These are phyloP conservation scores for Ophiosphaerella korrae DNA, from an alignment of 2,329 filamentous ascomycete genomes.

Conservation along the genomic window DNA sequence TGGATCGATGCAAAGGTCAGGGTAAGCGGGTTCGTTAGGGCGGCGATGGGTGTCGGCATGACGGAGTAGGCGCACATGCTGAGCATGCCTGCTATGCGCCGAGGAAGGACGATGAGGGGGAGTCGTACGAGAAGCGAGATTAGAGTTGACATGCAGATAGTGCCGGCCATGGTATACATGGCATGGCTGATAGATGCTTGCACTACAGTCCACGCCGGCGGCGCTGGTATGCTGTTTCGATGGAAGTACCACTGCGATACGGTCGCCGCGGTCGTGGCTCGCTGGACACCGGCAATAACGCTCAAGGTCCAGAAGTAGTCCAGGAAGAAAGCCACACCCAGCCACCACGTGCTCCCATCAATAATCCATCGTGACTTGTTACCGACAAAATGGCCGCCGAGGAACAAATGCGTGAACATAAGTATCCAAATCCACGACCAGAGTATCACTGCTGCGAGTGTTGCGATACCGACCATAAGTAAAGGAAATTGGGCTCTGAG, in stretches of 20 bases:
- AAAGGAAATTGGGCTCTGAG: slow-evolving; percentile 83
- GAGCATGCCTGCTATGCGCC: slow-evolving; percentile 70
- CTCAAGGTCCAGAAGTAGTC: slow-evolving; percentile 96
- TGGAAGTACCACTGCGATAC: slow-evolving; percentile 99
- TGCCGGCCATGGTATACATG: slow-evolving; percentile 85
- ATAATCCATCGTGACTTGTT: slow-evolving; percentile 71
- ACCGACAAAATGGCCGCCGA: slow-evolving; percentile 80
- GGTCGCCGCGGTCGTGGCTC: slow-evolving; percentile 88
- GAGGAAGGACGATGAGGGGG: slow-evolving; percentile 82
- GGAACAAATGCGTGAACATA: slow-evolving; percentile 95
- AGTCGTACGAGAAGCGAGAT: slow-evolving; percentile 80
- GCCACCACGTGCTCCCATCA: slow-evolving; percentile 88
- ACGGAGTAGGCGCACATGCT: slow-evolving; percentile 77
- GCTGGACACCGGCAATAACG: slow-evolving; percentile 85
- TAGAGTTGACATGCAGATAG: slow-evolving; percentile 85
- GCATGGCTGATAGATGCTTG: slow-evolving; percentile 82
- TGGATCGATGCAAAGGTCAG: slow-evolving; percentile 94
- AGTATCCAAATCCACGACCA: slow-evolving; percentile 97
- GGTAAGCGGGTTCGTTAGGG: slow-evolving; percentile 87
- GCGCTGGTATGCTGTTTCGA: slow-evolving; percentile 77
- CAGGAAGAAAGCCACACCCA: slow-evolving; percentile 88
- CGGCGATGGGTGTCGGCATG: slow-evolving; percentile 82
- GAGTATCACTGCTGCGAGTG: slow-evolving; percentile 73
- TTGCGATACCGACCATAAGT: slow-evolving; percentile 79
- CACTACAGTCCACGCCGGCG: slow-evolving; percentile 80